Percentiles rank a stretch among this genome's conserved stretches.
Evolutionary conservation across 2,329 filamentous ascomycete genomes (phyloP).

Genomic region (Trichoderma brevicompactum): DNA sequence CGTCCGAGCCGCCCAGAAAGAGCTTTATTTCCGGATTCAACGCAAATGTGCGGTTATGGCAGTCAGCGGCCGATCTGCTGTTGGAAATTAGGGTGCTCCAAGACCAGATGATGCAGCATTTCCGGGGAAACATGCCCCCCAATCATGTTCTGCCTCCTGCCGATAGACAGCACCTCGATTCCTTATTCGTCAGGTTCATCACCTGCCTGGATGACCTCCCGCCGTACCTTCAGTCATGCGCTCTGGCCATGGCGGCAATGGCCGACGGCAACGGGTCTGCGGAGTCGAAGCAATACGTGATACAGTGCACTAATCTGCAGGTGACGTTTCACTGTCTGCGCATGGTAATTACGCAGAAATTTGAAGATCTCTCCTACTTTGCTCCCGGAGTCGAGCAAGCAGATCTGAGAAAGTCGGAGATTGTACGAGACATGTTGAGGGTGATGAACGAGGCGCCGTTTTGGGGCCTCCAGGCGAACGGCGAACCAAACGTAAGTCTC

Average conservation of each 20-base stretch:
- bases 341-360: slow-evolving; percentile 47
- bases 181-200: slow-evolving; percentile 46
- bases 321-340: slow-evolving; percentile 48
- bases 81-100: slow-evolving; percentile 44
- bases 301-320: slow-evolving; percentile 49
- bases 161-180: slow-evolving; percentile 42
- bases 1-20: slow-evolving; percentile 31
- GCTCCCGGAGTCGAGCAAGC: slow-evolving; percentile 40
- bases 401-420: slow-evolving; percentile 47
- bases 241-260: slow-evolving; percentile 30
- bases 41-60: slow-evolving; percentile 48
- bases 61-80: slow-evolving; percentile 46
- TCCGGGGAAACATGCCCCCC: slow-evolving; percentile 6
- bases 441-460: slow-evolving; percentile 49
- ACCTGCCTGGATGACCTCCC: slow-evolving; percentile 48
- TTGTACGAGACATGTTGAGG: slow-evolving; percentile 48
- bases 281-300: slow-evolving; percentile 41
- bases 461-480: slow-evolving; percentile 47
- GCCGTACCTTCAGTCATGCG: slow-evolving; percentile 42
- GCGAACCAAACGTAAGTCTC: slow-evolving; percentile 45
- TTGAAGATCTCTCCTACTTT: slow-evolving; percentile 43
- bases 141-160: slow-evolving; percentile 32
- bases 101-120: slow-evolving; percentile 33
- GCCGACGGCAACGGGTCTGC: slow-evolving; percentile 31
- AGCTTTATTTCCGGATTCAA: slow-evolving; percentile 49